phyloP scores from a whole-genome alignment of 1,284 basidiomycete genomes.

The Sphagnurus paluster region DNA sequence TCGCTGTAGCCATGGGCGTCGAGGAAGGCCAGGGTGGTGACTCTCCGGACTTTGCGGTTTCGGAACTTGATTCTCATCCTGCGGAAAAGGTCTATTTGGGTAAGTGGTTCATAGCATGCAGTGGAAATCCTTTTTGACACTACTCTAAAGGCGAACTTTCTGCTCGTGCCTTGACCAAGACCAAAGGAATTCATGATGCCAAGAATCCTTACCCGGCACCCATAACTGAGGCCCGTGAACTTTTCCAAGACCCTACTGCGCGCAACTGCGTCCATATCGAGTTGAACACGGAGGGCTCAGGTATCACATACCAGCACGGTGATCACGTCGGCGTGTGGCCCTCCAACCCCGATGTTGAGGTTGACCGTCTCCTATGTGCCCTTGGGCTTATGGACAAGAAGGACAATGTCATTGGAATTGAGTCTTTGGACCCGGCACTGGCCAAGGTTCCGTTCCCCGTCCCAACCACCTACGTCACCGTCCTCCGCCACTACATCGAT shows the following conservation, averaged over 20 bases:
- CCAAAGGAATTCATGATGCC: conserved; percentile 92
- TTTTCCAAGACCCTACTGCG: conserved; percentile 76
- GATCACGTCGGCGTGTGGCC: conserved; percentile 99
- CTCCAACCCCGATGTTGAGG: conserved; percentile 89
- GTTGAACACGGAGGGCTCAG: conserved; percentile 92
- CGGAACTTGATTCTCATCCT: conserved; percentile 75
- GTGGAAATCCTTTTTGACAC: conserved; percentile 11
- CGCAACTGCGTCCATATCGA: conserved; percentile 97
- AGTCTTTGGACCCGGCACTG: conserved; percentile 94
- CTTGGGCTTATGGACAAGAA: conserved; percentile 83
- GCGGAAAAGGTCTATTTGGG: conserved; percentile 90
- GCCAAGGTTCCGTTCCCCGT: conserved; percentile 99
- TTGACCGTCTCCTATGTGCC: conserved; percentile 84
- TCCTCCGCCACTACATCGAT: conserved; percentile 96
- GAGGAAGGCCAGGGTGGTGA: conserved; percentile 97
- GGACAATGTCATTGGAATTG: conserved; percentile 85
- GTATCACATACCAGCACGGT: conserved; percentile 98
- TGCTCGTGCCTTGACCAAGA: conserved; percentile 85
- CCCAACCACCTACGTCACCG: conserved; percentile 92
- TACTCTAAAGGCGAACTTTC: conserved; percentile 77
- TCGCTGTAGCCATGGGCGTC: conserved; percentile 79
- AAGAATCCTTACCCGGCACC: conserved; percentile 97
- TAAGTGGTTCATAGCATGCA: conserved; percentile 33
- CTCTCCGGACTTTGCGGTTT: conserved; percentile 91
- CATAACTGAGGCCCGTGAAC: conserved; percentile 76